Evolutionary conservation across 2,329 filamentous ascomycete genomes (phyloP).

Genomic region (Laburnicola sp.): DNA sequence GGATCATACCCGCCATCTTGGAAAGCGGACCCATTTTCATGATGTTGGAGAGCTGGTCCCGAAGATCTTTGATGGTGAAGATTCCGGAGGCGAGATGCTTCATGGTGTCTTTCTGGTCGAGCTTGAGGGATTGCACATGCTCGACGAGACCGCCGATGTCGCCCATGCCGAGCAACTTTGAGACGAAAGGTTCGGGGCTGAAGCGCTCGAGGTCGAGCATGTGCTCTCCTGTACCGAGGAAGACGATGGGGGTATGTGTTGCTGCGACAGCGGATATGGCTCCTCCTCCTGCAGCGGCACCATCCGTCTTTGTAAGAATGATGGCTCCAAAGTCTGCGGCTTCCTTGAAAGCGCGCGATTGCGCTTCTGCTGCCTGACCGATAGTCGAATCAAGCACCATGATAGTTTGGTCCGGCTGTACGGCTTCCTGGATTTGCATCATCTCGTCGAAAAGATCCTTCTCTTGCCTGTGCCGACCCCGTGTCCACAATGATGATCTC

Average conservation of each 20-base stretch:
- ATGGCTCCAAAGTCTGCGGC: constrained; percentile 96
- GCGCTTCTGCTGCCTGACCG: constrained; percentile 91
- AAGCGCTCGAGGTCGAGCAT: constrained; percentile 94
- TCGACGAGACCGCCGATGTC: constrained; percentile 95
- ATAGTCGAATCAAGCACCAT: constrained; percentile 98
- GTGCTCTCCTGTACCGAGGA: constrained; percentile 96
- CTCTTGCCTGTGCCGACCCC: constrained; percentile 88
- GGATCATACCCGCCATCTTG: constrained; percentile 99
- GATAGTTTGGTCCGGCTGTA: constrained; percentile 93
- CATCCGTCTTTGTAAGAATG: constrained; percentile 98
- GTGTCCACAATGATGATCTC: constrained; percentile 99
- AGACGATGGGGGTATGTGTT: constrained; percentile 95
- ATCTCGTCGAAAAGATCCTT: constrained; percentile 95
- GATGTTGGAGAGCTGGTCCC: constrained; percentile 94
- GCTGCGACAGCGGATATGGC: constrained; percentile 97
- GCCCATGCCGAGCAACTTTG: constrained; percentile 94
- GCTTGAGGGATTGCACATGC: constrained; percentile 91
- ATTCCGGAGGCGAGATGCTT: constrained; percentile 98
- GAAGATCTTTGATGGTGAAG: constrained; percentile 90
- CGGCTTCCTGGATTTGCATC: constrained; percentile 90
- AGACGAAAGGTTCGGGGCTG: constrained; percentile 88
- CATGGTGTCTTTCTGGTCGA: constrained; percentile 98
- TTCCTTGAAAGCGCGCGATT: constrained; percentile 96
- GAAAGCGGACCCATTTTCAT: constrained; percentile 99
- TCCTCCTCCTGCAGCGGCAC: constrained; percentile 91